Conservation (phyloP, 305 asterid genomes). For the Fraxinus xanthoxyloides region DNA sequence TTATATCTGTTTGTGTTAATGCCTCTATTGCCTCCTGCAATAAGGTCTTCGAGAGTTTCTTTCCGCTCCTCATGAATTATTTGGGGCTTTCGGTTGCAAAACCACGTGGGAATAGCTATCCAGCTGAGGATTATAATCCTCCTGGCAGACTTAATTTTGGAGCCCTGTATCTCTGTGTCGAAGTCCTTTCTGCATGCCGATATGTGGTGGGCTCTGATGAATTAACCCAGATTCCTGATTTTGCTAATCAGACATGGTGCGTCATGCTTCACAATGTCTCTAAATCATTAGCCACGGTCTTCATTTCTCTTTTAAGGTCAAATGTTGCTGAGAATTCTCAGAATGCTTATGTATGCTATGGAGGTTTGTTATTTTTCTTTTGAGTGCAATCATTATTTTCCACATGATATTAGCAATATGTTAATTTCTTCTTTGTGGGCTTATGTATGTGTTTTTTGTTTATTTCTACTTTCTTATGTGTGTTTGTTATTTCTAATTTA, state of each 20-base stretch:
- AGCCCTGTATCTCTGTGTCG: constrained; percentile 62
- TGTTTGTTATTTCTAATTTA: not conserved
- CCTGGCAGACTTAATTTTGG: constrained; percentile 49
- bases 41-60: constrained; percentile 64
- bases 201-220: constrained; percentile 45
- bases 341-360: constrained; percentile 43
- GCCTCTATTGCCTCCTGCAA: constrained; percentile 62
- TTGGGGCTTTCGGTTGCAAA: constrained; percentile 56
- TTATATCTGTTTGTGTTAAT: constrained; percentile 62
- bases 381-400: constrained; percentile 14
- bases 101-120: constrained; percentile 29
- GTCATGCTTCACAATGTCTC: constrained; percentile 50
- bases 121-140: constrained; percentile 28
- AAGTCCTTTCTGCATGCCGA: constrained; percentile 83
- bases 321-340: constrained; percentile 37
- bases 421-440: not conserved
- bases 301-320: constrained; percentile 47
- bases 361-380: constrained; percentile 45
- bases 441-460: not conserved
- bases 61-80: constrained; percentile 57
- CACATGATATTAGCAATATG: constrained; percentile 12
- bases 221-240: constrained; percentile 28
- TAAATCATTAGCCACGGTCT: constrained; percentile 43
- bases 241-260: constrained; percentile 45
- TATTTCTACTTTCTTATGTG: not conserved